Percentiles rank a stretch among this genome's conserved stretches.
These are phyloP conservation scores for Kluyveromyces sp. DNA, from an alignment of 1,139 yeast genomes.

Conservation along the genomic window DNA sequence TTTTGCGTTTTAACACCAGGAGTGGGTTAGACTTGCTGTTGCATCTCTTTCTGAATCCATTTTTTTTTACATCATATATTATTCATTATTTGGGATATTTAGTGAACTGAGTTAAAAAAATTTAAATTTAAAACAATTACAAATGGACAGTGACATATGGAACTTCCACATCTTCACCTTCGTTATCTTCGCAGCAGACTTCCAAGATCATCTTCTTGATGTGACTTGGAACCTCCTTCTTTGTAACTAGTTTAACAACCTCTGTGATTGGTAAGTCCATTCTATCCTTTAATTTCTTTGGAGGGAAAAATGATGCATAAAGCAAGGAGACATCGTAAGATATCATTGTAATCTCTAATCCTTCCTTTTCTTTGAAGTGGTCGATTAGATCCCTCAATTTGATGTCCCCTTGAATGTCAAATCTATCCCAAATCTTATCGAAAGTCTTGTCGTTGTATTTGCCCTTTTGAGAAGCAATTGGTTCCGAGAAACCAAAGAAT, in stretches of 20 bases:
- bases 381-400: conserved; percentile 71
- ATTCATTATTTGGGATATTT: no score
- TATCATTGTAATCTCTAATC: conserved; percentile 81
- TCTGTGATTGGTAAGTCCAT: conserved; percentile 58
- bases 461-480: conserved; percentile 76
- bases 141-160: conserved; percentile 69
- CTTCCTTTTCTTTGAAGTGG: conserved; percentile 71
- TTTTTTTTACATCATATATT: no score
- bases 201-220: conserved; percentile 76
- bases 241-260: conserved; percentile 72
- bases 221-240: conserved; percentile 73
- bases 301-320: conserved; percentile 91
- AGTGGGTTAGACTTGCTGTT: no score
- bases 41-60: no score
- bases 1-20: no score
- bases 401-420: conserved; percentile 69
- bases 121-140: conserved; percentile 12
- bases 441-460: conserved; percentile 73
- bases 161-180: conserved; percentile 93
- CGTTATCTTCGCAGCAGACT: conserved; percentile 83
- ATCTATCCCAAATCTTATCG: conserved; percentile 94
- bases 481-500: conserved; percentile 94
- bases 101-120: no score
- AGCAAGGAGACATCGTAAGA: conserved; percentile 84
- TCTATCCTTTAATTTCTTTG: conserved; percentile 80